Percentiles rank a stretch among this genome's conserved stretches.
Evolutionary conservation across 768 basidiomycete species (phyloP).

Genomic region (Termitomyces sp.): DNA sequence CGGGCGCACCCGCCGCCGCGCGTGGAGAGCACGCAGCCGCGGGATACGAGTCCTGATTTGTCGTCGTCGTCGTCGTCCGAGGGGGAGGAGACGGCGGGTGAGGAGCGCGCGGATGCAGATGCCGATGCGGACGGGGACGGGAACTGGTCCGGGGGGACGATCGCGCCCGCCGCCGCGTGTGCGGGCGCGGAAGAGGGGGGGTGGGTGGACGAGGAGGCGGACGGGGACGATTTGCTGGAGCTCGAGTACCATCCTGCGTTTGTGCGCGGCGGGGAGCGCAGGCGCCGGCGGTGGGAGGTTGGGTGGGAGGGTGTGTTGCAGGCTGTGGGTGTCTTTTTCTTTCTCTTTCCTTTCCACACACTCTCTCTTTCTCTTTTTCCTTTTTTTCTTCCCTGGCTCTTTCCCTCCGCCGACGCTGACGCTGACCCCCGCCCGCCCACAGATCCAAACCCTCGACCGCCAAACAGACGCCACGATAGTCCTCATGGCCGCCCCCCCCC

Average conservation of each 20-base stretch:
- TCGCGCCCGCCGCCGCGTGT: no score
- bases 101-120: constrained; percentile 38
- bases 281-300: constrained; percentile 67
- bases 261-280: constrained; percentile 59
- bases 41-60: constrained; percentile 76
- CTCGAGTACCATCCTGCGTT: constrained; percentile 74
- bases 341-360: no score
- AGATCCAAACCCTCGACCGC: constrained; percentile 77
- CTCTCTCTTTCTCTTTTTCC: no score
- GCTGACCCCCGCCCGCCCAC: no score
- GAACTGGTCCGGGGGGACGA: constrained; percentile 25
- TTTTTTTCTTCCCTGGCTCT: no score
- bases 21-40: constrained; percentile 78
- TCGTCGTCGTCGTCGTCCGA: no score
- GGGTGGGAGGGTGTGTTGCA: constrained; percentile 73
- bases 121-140: no score
- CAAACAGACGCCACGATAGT: constrained; percentile 79
- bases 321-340: constrained; percentile 40
- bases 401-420: no score
- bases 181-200: constrained; percentile 45
- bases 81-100: constrained; percentile 78
- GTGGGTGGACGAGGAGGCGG: constrained; percentile 72
- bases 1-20: constrained; percentile 76
- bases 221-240: constrained; percentile 67
- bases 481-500: constrained; percentile 69